phyloP scores from a whole-genome alignment of 768 basidiomycete genomes.

The Suillus luteus region DNA sequence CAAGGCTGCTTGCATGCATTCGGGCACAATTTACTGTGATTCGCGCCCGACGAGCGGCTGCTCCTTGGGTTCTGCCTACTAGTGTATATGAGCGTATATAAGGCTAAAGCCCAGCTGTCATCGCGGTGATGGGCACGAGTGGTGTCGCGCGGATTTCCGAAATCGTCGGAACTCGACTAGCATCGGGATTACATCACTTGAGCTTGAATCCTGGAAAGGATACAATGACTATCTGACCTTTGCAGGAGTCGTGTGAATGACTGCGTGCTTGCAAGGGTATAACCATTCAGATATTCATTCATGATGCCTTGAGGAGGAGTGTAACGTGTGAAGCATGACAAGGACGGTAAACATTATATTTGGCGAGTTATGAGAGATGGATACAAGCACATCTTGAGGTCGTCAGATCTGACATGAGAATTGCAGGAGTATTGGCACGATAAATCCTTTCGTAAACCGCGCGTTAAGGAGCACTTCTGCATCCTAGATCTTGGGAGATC shows the following conservation, averaged over 20 bases:
- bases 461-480: not conserved
- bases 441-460: not conserved
- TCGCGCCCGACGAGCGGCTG: not conserved
- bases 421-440: not conserved
- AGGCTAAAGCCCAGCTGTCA: constrained; percentile 5
- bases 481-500: not conserved
- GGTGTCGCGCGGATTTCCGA: not conserved
- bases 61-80: not conserved
- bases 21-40: not conserved
- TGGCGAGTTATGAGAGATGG: constrained; percentile 1
- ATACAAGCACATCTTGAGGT: not conserved
- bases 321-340: not conserved
- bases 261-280: not conserved
- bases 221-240: not conserved
- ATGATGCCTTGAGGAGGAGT: not conserved
- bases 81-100: not conserved
- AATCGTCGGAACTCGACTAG: not conserved
- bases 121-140: not conserved
- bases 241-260: constrained; percentile 7
- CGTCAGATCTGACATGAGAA: constrained; percentile 7
- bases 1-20: not conserved
- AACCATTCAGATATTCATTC: not conserved
- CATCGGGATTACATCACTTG: constrained; percentile 8
- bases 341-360: not conserved
- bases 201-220: constrained; percentile 2